Percentiles rank a stretch among this genome's conserved stretches.
Conservation (phyloP, 2,329 filamentous ascomycete genomes). For the Exophiala sp. region DNA sequence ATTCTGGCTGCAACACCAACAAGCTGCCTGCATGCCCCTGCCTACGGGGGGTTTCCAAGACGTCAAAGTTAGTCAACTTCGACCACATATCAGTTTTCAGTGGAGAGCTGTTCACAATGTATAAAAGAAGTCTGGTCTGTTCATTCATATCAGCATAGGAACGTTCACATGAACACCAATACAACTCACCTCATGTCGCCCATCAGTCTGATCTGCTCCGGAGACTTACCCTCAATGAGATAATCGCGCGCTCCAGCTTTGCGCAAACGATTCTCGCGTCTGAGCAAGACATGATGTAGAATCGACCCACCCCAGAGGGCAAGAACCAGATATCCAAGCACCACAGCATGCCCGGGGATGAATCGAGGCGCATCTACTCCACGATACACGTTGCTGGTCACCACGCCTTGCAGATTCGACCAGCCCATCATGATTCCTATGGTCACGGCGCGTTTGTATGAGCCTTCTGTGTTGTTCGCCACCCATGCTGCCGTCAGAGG, state of each 20-base stretch:
- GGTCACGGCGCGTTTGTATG: constrained; percentile 85
- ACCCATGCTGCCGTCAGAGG: constrained; percentile 84
- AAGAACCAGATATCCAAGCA: constrained; percentile 68
- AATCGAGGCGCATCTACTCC: constrained; percentile 59
- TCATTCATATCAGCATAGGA: background rate
- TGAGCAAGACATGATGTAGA: constrained; percentile 18
- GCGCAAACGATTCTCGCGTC: constrained; percentile 17
- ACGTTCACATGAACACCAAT: background rate
- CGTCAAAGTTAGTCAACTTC: too few relatives aligned
- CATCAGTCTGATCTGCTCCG: constrained; percentile 12
- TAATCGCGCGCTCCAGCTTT: constrained; percentile 15
- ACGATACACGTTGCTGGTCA: constrained; percentile 69
- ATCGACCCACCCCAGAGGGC: constrained; percentile 61
- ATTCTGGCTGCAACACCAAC: too few relatives aligned
- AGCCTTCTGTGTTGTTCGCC: constrained; percentile 82
- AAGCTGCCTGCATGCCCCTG: too few relatives aligned
- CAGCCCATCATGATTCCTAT: constrained; percentile 85
- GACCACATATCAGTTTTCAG: too few relatives aligned
- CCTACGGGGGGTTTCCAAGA: too few relatives aligned
- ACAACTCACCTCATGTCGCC: constrained; percentile 13
- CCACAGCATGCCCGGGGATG: constrained; percentile 67
- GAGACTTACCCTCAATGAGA: constrained; percentile 12
- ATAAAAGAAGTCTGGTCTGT: background rate
- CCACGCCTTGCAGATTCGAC: constrained; percentile 87
- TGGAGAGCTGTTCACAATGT: background rate